Evolutionary conservation across 2,329 filamentous ascomycete species (phyloP), one percentile per base, ranked within the genome.

Genomic region (Colletotrichum camelliae): DNA sequence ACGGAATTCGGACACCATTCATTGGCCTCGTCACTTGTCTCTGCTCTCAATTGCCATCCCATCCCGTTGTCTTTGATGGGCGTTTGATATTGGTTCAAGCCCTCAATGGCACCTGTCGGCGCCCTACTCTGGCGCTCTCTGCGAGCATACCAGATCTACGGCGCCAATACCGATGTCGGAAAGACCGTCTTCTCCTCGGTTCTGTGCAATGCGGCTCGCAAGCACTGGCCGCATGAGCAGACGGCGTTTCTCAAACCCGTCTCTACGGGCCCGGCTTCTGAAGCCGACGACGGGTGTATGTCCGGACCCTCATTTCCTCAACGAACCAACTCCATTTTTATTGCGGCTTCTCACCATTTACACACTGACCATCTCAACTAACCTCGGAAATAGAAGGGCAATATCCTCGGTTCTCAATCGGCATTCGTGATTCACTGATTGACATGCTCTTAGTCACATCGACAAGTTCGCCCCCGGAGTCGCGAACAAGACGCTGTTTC

Each of bases 101-200:
- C 33, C 64, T 33, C 68, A 67, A 87, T 87, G 85, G 80, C 86
- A 71, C 89, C 90, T 31, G 84, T 92, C 67, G 88, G 91, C 64
- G 89, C 92, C 68, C 87, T 92, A 64, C 87, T 96, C 48, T 95
- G 93, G 91, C 91, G 93, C 76, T 91, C 90, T 10, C 87, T 96
- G 70, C 91, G 92, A 76, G 88, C 91, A 15, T 91, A 94, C 79
- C 95, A 97, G 83, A 87, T 97, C 48, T 97, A 94, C 80, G 95
- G 95, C 33, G 94, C 95, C 62, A 97, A 96, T 80, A 97, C 95
- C 0, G 92, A 94, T 78, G 94, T 97, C 31, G 95, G 95, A 78
- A 97, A 97, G 87, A 97, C 95, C 0, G 91, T 97, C 37, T 90
- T 96, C 74, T 93, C 94, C 3, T 95, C 94, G 0, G 84, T 95